phyloP scores from a whole-genome alignment of 176 grass and related monocot genomes.

The Phragmites australis region DNA sequence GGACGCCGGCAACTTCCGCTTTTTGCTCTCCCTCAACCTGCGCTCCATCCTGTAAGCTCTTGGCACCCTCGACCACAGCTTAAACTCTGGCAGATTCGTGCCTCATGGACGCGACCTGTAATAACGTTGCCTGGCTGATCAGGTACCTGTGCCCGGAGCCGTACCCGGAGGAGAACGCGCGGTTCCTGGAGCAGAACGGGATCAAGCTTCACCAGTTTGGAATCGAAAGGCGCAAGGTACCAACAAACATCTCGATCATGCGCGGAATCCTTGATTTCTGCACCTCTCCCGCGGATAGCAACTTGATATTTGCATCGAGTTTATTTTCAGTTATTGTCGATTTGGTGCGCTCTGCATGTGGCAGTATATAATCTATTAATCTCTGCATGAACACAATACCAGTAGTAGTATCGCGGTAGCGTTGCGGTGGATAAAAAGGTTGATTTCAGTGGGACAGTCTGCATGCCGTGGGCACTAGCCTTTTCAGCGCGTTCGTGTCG shows the following conservation, averaged over 20 bases:
- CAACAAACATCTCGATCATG: background rate
- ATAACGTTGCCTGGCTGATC: conserved; percentile 4
- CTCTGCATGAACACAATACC: background rate
- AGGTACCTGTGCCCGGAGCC: conserved; percentile 91
- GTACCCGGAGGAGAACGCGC: conserved; percentile 66
- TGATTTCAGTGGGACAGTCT: background rate
- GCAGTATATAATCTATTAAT: background rate
- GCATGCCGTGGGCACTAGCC: background rate
- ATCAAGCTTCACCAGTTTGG: conserved; percentile 76
- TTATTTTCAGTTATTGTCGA: background rate
- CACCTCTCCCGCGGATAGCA: background rate
- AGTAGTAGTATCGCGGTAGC: background rate
- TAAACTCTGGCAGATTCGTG: background rate
- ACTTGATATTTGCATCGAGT: conserved; percentile 31
- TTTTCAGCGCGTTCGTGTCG: background rate
- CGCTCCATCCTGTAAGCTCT: conserved; percentile 74
- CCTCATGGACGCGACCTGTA: background rate
- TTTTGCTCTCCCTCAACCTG: conserved; percentile 72
- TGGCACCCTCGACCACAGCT: background rate
- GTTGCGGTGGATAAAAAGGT: background rate
- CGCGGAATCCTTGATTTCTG: background rate
- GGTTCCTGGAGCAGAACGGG: conserved; percentile 58
- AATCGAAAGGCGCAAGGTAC: conserved; percentile 77
- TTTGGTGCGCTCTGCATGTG: conserved; percentile 21
- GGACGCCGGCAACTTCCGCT: conserved; percentile 54